Percentiles rank a stretch among this genome's conserved stretches.
Conservation (phyloP, 2,329 filamentous ascomycete species). For the Pseudocercospora fuligena region DNA sequence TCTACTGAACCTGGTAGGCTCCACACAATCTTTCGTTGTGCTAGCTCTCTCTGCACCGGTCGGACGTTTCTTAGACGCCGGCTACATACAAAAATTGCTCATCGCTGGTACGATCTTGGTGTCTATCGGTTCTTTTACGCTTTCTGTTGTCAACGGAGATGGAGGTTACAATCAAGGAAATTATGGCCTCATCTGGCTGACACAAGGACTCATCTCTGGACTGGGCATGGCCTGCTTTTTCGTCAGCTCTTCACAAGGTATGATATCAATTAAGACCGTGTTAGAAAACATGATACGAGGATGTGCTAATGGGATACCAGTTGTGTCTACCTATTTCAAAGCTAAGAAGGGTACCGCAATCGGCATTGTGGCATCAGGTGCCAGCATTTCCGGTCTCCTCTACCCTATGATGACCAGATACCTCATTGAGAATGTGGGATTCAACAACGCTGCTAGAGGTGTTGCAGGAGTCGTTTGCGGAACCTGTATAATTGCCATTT, state of each 20-base stretch:
- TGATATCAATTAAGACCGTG: neutral
- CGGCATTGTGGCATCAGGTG: slow-evolving; percentile 57
- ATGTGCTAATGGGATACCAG: slow-evolving; percentile 34
- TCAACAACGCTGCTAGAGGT: slow-evolving; percentile 51
- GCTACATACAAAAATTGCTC: slow-evolving; percentile 48
- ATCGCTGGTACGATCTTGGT: slow-evolving; percentile 49
- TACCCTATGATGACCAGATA: slow-evolving; percentile 55
- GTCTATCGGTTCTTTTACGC: slow-evolving; percentile 51
- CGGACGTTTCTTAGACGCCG: slow-evolving; percentile 56
- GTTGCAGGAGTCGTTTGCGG: slow-evolving; percentile 48
- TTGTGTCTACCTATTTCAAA: slow-evolving; percentile 57
- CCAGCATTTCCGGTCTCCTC: slow-evolving; percentile 48
- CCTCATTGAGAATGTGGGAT: slow-evolving; percentile 49
- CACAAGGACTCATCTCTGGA: slow-evolving; percentile 54
- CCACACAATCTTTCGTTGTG: slow-evolving; percentile 54
- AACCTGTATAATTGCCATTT: slow-evolving; percentile 49
- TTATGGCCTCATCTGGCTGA: slow-evolving; percentile 52
- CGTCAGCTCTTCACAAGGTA: slow-evolving; percentile 56
- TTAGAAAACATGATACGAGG: neutral
- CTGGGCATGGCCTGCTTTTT: slow-evolving; percentile 60
- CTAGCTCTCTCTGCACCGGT: slow-evolving; percentile 52
- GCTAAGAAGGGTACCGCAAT: slow-evolving; percentile 54
- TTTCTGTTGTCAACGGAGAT: slow-evolving; percentile 49
- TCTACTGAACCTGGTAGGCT: slow-evolving; percentile 54
- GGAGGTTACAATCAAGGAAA: slow-evolving; percentile 43